Percentiles rank a stretch among this genome's conserved stretches.
phyloP scores from a whole-genome alignment of 331 rosid species.

The Acacia concinna region DNA sequence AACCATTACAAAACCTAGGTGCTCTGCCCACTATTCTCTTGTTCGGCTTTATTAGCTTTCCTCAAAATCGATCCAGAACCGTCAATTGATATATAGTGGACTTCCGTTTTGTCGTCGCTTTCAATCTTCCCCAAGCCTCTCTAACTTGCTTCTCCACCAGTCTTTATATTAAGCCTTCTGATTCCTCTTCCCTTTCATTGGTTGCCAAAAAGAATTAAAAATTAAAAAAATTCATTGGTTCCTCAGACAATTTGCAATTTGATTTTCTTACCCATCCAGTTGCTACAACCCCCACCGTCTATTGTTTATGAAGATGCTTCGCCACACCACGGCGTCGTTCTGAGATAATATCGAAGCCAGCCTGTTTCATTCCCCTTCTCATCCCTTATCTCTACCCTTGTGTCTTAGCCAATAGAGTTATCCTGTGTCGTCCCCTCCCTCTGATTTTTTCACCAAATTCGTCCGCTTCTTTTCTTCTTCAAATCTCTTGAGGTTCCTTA shows the following conservation, averaged over 20 bases:
- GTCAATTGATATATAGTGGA: conserved; percentile 28
- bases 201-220: not conserved
- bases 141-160: conserved; percentile 23
- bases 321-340: conserved; percentile 34
- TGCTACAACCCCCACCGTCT: conserved; percentile 19
- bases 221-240: not conserved
- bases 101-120: conserved; percentile 13
- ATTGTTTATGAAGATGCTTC: not conserved
- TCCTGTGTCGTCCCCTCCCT: conserved; percentile 25
- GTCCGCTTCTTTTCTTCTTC: conserved; percentile 6
- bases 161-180: conserved; percentile 18
- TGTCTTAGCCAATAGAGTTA: not conserved
- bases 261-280: conserved; percentile 7
- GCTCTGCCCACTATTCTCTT: not conserved
- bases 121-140: conserved; percentile 29
- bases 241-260: conserved; percentile 12
- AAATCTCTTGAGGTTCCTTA: conserved; percentile 11
- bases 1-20: not conserved
- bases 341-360: not conserved
- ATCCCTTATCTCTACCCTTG: conserved; percentile 8
- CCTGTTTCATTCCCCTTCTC: not conserved
- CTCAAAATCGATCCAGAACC: conserved; percentile 15
- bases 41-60: not conserved
- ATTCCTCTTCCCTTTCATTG: conserved; percentile 31
- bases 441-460: conserved; percentile 35